phyloP scores from a whole-genome alignment of 176 grass and related monocot genomes.

The Cenchrus fungigraminus region DNA sequence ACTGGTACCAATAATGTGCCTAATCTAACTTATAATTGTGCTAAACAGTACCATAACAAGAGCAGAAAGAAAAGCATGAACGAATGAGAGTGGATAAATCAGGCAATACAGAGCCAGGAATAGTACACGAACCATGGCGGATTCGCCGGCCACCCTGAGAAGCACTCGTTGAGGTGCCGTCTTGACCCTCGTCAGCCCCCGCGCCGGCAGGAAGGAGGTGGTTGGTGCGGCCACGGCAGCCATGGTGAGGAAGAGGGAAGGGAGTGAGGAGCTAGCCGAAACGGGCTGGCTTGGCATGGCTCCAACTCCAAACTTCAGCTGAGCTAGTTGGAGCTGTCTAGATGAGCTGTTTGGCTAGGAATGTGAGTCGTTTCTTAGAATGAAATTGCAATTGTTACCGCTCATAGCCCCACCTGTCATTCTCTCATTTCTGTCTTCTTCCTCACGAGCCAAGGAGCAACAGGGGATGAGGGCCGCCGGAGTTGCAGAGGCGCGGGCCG shows the following conservation, averaged over 20 bases:
- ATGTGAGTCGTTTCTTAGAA: too few species aligned
- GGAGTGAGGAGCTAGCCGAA: neutral
- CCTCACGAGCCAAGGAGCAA: too few species aligned
- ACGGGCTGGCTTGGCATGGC: neutral
- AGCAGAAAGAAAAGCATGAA: neutral
- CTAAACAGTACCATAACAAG: neutral
- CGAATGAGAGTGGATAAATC: neutral
- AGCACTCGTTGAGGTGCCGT: constrained; percentile 1
- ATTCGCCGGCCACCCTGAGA: constrained; percentile 31
- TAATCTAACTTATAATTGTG: neutral
- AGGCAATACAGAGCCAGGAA: neutral
- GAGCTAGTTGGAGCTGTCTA: too few species aligned
- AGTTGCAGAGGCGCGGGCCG: too few species aligned
- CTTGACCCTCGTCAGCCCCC: constrained; percentile 3
- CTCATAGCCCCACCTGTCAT: too few species aligned
- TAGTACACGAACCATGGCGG: constrained; percentile 34
- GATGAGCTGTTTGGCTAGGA: too few species aligned
- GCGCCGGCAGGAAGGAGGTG: constrained; percentile 36
- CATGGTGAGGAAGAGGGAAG: neutral
- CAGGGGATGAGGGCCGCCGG: too few species aligned
- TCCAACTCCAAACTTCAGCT: too few species aligned
- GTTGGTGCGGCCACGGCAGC: constrained; percentile 29
- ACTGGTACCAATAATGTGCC: neutral
- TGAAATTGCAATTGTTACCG: too few species aligned
- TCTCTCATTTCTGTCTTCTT: too few species aligned